Evolutionary conservation across 108 stramenopile species (phyloP), one percentile per base, ranked within the genome.

Genomic region (Cyclostephanos tholiformis): DNA sequence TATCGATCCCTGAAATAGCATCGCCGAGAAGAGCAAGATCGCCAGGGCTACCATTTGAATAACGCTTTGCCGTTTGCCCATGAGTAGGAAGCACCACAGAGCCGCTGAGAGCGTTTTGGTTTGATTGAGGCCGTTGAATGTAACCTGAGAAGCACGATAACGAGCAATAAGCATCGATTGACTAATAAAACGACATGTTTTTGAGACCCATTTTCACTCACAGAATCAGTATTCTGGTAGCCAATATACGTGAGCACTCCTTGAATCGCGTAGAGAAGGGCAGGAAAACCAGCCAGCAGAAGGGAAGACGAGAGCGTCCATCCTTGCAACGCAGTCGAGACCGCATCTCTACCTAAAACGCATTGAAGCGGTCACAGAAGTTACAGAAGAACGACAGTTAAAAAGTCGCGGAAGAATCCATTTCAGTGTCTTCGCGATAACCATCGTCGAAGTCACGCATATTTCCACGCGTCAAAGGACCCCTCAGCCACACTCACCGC

Each of bases 51-150:
- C 61, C 38, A 95, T 79, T 84, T 97, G 97, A 20, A 88, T 50
- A 3, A 26, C 61, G 27, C 93, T 88, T 71, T 96, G 97, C 32
- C 56, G 67, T 55, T 82, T 77, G 41, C 93, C 93, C 90, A 96
- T 87, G 27, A 97, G 69, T 22, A 96, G 60, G 67, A 70, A 97
- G 55, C 96, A 95, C 76, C 91, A 97, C 8, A 97, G 63, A 56
- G 97, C 97, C 27, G 97, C 96, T 30, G 85, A 86, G 41, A 96
- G 50, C 2, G 93, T 96, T 77, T 96, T 96, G 5, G 92, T 94
- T 78, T 96, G 96, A 49, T 89, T 93, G 26, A 96, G 80, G 22
- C 86, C 89, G 70, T 94, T 94, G 77, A 89, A 96, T 10, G 87
- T 88, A 8, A 96, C 77, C 61, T 62, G 61, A 62, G 1, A n/a